Conservation (phyloP, 257 asterid genomes). For the Lycium barbarum region DNA sequence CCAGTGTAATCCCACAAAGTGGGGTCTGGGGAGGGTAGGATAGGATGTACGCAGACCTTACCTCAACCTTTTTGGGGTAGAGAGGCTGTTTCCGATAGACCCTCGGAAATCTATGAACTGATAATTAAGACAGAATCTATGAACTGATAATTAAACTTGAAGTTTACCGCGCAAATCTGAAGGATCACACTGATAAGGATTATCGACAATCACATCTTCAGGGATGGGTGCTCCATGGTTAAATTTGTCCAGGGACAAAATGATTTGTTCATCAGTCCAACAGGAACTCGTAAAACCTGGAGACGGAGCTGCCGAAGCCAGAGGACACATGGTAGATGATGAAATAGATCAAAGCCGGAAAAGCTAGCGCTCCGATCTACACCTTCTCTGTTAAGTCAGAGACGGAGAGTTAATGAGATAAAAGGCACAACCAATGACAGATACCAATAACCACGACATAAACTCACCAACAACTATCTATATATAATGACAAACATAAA, state of each 20-base stretch:
- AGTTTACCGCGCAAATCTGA: slow-evolving; percentile 61
- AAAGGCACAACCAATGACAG: slow-evolving; percentile 25
- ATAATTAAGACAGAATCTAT: not conserved
- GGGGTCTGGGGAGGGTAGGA: too few species aligned
- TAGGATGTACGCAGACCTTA: too few species aligned
- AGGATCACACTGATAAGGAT: slow-evolving; percentile 60
- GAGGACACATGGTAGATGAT: slow-evolving; percentile 55
- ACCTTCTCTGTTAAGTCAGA: slow-evolving; percentile 33
- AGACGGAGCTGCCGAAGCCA: slow-evolving; percentile 41
- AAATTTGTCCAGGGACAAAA: slow-evolving; percentile 41
- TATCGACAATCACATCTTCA: slow-evolving; percentile 49
- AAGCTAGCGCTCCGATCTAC: slow-evolving; percentile 24
- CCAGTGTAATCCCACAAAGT: too few species aligned
- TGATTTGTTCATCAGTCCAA: slow-evolving; percentile 52
- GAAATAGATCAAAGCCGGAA: slow-evolving; percentile 25
- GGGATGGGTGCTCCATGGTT: slow-evolving; percentile 56
- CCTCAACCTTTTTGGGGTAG: too few species aligned
- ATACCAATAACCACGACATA: not conserved
- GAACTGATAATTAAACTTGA: not conserved
- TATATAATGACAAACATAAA: slow-evolving; percentile 22
- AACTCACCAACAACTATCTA: not conserved
- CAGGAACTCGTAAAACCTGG: slow-evolving; percentile 37
- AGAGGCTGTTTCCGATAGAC: too few species aligned
- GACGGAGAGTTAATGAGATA: slow-evolving; percentile 7
- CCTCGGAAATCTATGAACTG: too few species aligned